Base-by-base conservation (phyloP, 495 filamentous ascomycete species). In the Mycothermus thermophilus region DNA sequence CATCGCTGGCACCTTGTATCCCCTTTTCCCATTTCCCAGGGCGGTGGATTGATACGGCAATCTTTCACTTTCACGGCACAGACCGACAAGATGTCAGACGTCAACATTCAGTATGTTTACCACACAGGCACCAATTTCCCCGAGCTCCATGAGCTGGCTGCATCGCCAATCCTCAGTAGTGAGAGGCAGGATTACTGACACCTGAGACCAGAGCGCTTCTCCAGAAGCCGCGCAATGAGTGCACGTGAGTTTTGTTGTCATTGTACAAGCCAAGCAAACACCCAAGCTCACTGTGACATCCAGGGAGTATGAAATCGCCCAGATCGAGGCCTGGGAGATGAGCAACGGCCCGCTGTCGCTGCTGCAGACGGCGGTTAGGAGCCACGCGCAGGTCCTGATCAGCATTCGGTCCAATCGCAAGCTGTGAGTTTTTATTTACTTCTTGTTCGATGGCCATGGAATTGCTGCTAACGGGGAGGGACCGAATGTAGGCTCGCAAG, bases 371-470 rank as follows among this genome's bases (percentile, higher is more conserved):
- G 85, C 85, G 28, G 83, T 88, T 14, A 78, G 83, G 44, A 77
- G 74, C 20, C 82, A 88, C 62, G 79, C 79, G 29, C 85, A 92
- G 63, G 83, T 94, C 34, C 71, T 93, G 33, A 90, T 93, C 48
- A 87, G 81, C 30, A 80, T 80, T 58, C 82, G 85, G 22, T 88
- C 87, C 66, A 87, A 95, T 60, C 75, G 90, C 45, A 92, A 96
- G 46, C 29, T 51, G 47, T 47, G 25, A 40, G 44, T 45, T 37
- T 11, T n/a, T n/a, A n/a, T n/a, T n/a, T n/a, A n/a, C n/a, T n/a
- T n/a, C n/a, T n/a, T n/a, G n/a, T n/a, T n/a, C n/a, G n/a, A n/a
- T n/a, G n/a, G n/a, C n/a, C n/a, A n/a, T n/a, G n/a, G n/a, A n/a
- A n/a, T n/a, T n/a, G n/a, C n/a, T n/a, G n/a, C n/a, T n/a, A n/a